Conservation (phyloP, 2,329 filamentous ascomycete species). For the Trichophyton benhamiae region DNA sequence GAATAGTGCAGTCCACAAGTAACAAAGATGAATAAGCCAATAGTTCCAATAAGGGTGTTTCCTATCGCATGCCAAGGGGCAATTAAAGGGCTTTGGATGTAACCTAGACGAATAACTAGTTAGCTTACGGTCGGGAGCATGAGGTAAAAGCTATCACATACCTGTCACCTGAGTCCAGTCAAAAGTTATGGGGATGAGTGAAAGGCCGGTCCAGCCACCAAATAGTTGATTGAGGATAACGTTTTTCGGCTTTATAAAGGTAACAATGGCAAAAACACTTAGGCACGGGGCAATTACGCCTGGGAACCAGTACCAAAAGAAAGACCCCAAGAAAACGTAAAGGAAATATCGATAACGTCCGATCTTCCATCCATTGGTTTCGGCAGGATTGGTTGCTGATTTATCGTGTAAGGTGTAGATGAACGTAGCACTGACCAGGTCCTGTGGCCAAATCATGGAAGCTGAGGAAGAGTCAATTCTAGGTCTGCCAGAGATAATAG, state of each 20-base stretch:
- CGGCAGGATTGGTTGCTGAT: conserved; percentile 40
- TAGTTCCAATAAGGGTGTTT: conserved; percentile 57
- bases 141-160: conserved; percentile 24
- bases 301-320: conserved; percentile 57
- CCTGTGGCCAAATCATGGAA: conserved; percentile 61
- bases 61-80: conserved; percentile 63
- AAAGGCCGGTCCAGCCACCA: conserved; percentile 55
- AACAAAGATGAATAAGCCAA: conserved; percentile 52
- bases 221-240: conserved; percentile 60
- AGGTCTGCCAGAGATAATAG: neutral
- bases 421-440: conserved; percentile 52
- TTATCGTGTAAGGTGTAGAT: conserved; percentile 64
- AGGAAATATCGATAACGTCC: conserved; percentile 55
- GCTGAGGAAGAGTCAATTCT: conserved; percentile 26
- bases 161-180: conserved; percentile 53
- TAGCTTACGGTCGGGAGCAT: neutral
- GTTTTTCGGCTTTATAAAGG: conserved; percentile 59
- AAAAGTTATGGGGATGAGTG: conserved; percentile 58
- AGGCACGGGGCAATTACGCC: conserved; percentile 57
- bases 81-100: conserved; percentile 54
- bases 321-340: conserved; percentile 45
- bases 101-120: conserved; percentile 40
- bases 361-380: conserved; percentile 52
- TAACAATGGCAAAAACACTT: conserved; percentile 58
- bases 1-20: conserved; percentile 52